Base-by-base conservation (phyloP, 2,329 filamentous ascomycete genomes). In the Passalora sequoiae region DNA sequence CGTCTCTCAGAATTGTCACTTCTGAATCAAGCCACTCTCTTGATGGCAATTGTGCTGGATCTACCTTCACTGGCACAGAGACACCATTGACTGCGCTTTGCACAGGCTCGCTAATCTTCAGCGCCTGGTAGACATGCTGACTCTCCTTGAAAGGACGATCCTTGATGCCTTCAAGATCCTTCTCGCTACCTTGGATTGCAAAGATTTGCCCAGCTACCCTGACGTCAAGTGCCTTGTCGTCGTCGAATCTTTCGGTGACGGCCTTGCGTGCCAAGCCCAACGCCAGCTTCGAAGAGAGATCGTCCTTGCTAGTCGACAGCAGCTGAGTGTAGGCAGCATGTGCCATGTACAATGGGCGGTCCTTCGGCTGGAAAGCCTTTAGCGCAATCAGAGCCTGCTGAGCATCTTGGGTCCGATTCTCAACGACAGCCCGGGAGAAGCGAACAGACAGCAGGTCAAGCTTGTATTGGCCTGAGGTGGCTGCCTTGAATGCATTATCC, bases 301-400 rank as follows among this genome's bases (percentile, higher is more conserved):
- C 61, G 8, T 57, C 61, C 13, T 57, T 56, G 16, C 40, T 35
- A 4, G 37, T 52, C 5, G 59, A 60, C 15, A 62, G 36, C 35
- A 63, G 39, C 36, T 62, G 59, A 21, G 60, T 63, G n/a, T 61
- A 51, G 15, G 53, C 60, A 12, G 56, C 60, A 47, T 64, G 62
- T 2, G 62, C 62, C 53, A 64, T 57, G 44, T 62, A 63, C 15
- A 61, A 46, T 5, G 51, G 45, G 9, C 58, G 49, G 42, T 64
- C 59, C 39, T 50, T 52, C 0, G 61, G 60, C 38, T 56, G 51
- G 6, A 58, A 39, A 8, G 51, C 52, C 39, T 64, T 65, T 38
- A 63, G 40, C 32, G 61, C 58, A 19, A 65, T 62, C 20, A 65
- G 46, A 9, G 61, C 49, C 43, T 63, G 58, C 40, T 63, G 61